A percentile compares a stretch with the other conserved stretches of the same genome.
Conservation (phyloP, 78 protist species). For the Polysphondylium violaceum region DNA sequence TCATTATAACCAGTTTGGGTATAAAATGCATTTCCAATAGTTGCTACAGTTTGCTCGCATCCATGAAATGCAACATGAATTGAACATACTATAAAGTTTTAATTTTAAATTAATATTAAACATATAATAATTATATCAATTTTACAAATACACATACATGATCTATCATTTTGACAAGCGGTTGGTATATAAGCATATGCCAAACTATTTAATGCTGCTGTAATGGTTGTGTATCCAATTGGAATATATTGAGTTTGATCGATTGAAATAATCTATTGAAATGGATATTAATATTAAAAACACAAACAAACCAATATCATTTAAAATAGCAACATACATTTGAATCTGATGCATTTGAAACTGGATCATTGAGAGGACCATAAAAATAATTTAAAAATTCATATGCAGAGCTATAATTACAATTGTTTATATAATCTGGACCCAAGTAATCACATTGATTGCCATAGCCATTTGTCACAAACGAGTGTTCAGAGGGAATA, state of each 20-base stretch:
- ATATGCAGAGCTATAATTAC: constrained; percentile 75
- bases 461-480: constrained; percentile 69
- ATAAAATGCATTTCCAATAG: constrained; percentile 51
- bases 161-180: constrained; percentile 32
- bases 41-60: constrained; percentile 73
- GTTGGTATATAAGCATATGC: constrained; percentile 86
- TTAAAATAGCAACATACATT: constrained; percentile 42
- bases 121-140: background rate
- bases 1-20: constrained; percentile 85
- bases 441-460: constrained; percentile 75
- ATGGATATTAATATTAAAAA: background rate
- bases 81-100: constrained; percentile 15
- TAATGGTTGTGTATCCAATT: constrained; percentile 33
- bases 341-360: background rate
- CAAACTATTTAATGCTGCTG: constrained; percentile 41
- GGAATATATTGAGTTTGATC: constrained; percentile 61
- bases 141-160: background rate
- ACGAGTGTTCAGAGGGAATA: constrained; percentile 78
- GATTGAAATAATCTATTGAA: constrained; percentile 11
- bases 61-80: constrained; percentile 84
- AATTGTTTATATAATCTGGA: constrained; percentile 87
- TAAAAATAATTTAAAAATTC: constrained; percentile 36
- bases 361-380: background rate
- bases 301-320: background rate
- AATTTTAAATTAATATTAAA: background rate